Percentiles rank a stretch among this genome's conserved stretches.
These are phyloP conservation scores for Haematococcus lacustris DNA, from an alignment of 139 green algal genomes.

Conservation along the genomic window DNA sequence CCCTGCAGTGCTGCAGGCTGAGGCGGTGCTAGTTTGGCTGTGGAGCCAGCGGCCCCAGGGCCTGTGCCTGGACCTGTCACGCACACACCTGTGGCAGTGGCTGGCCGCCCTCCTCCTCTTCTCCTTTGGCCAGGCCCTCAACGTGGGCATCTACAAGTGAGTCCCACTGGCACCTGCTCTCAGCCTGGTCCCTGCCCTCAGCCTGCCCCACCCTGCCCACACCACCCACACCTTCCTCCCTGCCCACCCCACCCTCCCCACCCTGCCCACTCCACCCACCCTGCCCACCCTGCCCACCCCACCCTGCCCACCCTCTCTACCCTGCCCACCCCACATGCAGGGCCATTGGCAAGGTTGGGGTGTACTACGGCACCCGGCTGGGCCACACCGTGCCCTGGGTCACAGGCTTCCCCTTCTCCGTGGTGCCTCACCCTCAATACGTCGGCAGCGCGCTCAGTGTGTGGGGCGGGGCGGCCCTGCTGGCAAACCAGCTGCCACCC, in stretches of 20 bases:
- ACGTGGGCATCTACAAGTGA: constrained; percentile 63
- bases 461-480: background rate
- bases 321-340: too few species aligned
- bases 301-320: too few species aligned
- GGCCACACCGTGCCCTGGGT: constrained; percentile 62
- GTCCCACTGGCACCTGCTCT: too few species aligned
- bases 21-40: constrained; percentile 34
- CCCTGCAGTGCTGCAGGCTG: constrained; percentile 50
- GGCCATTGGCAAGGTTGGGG: constrained; percentile 63
- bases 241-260: too few species aligned
- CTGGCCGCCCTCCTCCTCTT: constrained; percentile 9
- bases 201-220: too few species aligned
- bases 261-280: too few species aligned
- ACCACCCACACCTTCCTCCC: too few species aligned
- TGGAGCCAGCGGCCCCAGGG: constrained; percentile 22
- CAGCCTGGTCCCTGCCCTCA: too few species aligned
- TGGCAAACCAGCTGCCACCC: background rate
- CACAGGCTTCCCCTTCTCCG: constrained; percentile 69
- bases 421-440: constrained; percentile 75
- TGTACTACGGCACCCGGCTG: constrained; percentile 81
- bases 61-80: constrained; percentile 25
- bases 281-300: too few species aligned
- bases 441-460: constrained; percentile 37
- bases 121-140: constrained; percentile 52
- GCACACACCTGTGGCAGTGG: constrained; percentile 9